Conservation (phyloP, 2,329 filamentous ascomycete species). For the Karstenula rhodostoma region DNA sequence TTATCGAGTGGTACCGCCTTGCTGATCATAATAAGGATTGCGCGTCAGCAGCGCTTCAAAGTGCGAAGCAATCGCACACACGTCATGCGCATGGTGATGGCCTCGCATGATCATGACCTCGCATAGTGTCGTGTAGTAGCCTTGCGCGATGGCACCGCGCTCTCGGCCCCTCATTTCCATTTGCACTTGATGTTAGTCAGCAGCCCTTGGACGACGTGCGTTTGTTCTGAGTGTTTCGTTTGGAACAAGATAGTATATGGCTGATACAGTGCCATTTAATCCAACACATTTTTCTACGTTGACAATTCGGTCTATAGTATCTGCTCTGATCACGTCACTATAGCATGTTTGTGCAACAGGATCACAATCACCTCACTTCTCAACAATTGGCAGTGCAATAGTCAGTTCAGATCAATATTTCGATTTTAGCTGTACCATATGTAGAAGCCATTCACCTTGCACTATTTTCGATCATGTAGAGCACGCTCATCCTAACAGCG, state of each 20-base stretch:
- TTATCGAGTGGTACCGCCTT: background rate
- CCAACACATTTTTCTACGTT: background rate
- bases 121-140: background rate
- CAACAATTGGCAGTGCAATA: background rate
- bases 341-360: too few relatives aligned
- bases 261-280: too few relatives aligned
- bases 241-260: background rate
- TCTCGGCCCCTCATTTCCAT: background rate
- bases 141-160: too few relatives aligned
- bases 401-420: too few relatives aligned
- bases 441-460: too few relatives aligned
- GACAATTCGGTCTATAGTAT: background rate
- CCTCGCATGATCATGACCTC: background rate
- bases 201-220: background rate
- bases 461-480: too few relatives aligned
- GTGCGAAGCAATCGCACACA: too few relatives aligned
- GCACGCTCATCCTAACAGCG: too few relatives aligned
- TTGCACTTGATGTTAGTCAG: background rate
- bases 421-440: too few relatives aligned
- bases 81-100: background rate
- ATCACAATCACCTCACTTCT: too few relatives aligned
- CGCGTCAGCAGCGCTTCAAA: background rate
- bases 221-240: background rate
- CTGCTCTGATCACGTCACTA: too few relatives aligned
- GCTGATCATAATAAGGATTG: conserved; percentile 5